phyloP scores from a whole-genome alignment of 139 green algal genomes.

The Deuterostichococcus epilithicus region DNA sequence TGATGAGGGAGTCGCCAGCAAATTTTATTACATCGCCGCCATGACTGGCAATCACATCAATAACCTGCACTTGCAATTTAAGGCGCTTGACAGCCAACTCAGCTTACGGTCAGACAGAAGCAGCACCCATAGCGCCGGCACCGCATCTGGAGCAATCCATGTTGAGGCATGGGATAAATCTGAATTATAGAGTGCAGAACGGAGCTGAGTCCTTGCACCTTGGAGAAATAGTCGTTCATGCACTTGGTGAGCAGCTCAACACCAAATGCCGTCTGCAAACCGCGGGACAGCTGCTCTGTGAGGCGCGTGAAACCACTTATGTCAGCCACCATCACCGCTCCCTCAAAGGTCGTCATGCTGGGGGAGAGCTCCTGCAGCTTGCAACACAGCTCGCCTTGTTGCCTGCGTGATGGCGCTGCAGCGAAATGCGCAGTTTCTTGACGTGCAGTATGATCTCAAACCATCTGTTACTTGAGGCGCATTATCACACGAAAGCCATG shows the following conservation, averaged over 20 bases:
- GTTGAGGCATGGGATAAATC: not conserved
- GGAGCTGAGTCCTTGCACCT: too few relatives aligned
- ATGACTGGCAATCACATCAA: slow-evolving; percentile 60
- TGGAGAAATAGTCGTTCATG: slow-evolving; percentile 83
- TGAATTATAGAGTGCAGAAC: not conserved
- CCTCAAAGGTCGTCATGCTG: slow-evolving; percentile 45
- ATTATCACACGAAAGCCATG: not conserved
- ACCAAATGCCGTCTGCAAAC: slow-evolving; percentile 28
- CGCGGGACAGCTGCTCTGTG: slow-evolving; percentile 59
- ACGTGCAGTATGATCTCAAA: not conserved
- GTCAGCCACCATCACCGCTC: slow-evolving; percentile 72
- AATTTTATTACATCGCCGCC: slow-evolving; percentile 82
- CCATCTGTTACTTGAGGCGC: not conserved
- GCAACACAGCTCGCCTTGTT: not conserved
- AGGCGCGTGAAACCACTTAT: slow-evolving; percentile 81
- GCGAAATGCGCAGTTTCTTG: not conserved
- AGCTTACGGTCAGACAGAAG: too few relatives aligned
- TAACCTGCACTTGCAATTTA: slow-evolving; percentile 39
- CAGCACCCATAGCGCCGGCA: not conserved
- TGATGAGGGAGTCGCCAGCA: slow-evolving; percentile 81
- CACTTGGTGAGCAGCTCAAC: slow-evolving; percentile 76
- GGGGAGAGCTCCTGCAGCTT: slow-evolving; percentile 27
- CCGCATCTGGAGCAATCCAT: not conserved
- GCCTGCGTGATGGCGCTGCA: slow-evolving; percentile 4
- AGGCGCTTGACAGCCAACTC: too few relatives aligned